Percentiles rank a stretch among this genome's conserved stretches.
Evolutionary conservation across 495 filamentous ascomycete genomes (phyloP).

Genomic region (Ramalina intermedia): DNA sequence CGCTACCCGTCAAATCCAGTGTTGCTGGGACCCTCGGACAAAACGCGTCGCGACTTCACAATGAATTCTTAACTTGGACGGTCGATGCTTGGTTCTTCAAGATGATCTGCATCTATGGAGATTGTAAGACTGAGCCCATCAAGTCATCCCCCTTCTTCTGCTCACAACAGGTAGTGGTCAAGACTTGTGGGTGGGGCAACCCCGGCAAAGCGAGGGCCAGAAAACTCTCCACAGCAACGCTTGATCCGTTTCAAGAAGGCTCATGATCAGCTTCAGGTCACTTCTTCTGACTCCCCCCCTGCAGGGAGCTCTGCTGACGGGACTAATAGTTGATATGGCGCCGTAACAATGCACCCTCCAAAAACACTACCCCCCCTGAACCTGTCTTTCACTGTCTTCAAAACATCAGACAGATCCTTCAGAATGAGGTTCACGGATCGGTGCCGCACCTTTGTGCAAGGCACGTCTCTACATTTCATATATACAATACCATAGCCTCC

Average conservation of each 20-base stretch:
- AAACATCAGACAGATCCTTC: constrained; percentile 61
- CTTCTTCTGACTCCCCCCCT: constrained; percentile 3
- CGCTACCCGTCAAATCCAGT: too few species aligned
- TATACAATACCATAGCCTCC: constrained; percentile 75
- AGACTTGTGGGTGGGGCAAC: constrained; percentile 23
- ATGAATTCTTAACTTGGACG: too few species aligned
- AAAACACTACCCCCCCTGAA: constrained; percentile 33
- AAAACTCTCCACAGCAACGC: constrained; percentile 70
- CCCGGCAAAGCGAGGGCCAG: constrained; percentile 41
- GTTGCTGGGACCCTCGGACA: too few species aligned
- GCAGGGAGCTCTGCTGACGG: constrained; percentile 1
- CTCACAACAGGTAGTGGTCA: neutral
- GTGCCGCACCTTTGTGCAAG: constrained; percentile 78
- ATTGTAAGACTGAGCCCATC: neutral
- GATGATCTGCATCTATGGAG: neutral
- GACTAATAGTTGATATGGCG: constrained; percentile 62
- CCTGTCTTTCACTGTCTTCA: constrained; percentile 43
- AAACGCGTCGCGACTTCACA: too few species aligned
- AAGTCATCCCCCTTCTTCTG: neutral
- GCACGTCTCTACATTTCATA: constrained; percentile 68
- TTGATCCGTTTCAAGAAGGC: constrained; percentile 79
- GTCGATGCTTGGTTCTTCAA: neutral
- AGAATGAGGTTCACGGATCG: constrained; percentile 76
- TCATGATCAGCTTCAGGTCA: constrained; percentile 70
- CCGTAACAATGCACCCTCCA: constrained; percentile 37